Percentiles rank a stretch among this genome's conserved stretches.
Conservation (phyloP, 192 early-diverging fungal species). For the Backusella liffmaniae region DNA sequence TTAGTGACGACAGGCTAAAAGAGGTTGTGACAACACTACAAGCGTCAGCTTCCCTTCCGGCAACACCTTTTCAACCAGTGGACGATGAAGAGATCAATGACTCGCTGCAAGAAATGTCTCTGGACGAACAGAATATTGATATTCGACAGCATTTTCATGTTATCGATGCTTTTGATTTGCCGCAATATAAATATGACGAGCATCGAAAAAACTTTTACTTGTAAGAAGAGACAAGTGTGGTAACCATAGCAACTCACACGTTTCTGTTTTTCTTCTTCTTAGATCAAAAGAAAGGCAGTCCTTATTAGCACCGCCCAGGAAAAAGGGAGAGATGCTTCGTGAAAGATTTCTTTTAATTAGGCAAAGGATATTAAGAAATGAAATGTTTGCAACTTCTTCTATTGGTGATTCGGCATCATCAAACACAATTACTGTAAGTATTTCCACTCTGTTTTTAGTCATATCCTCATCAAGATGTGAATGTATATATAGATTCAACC, state of each 20-base stretch:
- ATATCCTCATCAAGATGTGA: too few species aligned
- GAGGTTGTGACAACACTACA: constrained; percentile 53
- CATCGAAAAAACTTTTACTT: constrained; percentile 62
- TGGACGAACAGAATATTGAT: constrained; percentile 42
- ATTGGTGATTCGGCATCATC: constrained; percentile 37
- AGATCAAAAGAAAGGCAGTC: constrained; percentile 30
- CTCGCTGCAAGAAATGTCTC: constrained; percentile 2
- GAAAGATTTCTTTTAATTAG: constrained; percentile 78
- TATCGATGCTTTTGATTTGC: constrained; percentile 74
- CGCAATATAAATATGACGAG: constrained; percentile 64
- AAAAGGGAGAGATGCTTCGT: constrained; percentile 66
- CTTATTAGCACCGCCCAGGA: constrained; percentile 59
- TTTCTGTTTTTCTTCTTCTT: not conserved
- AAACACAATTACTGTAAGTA: constrained; percentile 32
- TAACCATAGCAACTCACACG: not conserved
- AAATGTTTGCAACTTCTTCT: constrained; percentile 68
- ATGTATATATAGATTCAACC: constrained; percentile 55
- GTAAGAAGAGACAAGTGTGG: not conserved
- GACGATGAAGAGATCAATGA: constrained; percentile 16
- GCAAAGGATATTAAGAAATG: constrained; percentile 80
- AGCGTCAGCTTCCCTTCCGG: constrained; percentile 32
- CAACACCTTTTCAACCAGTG: not conserved
- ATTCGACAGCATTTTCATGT: constrained; percentile 60
- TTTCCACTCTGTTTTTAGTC: not conserved
- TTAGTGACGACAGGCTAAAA: constrained; percentile 44